Evolutionary conservation across 441 rosid genomes (phyloP).

Genomic region (Populus tomentosa): DNA sequence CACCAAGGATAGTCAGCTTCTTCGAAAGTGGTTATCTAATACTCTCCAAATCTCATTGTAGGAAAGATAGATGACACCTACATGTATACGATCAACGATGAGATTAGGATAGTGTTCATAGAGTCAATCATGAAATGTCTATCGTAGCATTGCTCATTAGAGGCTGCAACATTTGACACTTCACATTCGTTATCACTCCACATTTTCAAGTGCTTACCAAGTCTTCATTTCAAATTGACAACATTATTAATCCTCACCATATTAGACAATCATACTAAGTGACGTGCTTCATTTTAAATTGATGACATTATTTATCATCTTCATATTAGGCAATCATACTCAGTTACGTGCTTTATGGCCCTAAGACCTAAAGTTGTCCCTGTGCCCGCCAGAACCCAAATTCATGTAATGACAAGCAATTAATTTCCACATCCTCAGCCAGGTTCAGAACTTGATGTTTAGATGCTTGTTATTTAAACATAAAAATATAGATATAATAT

Average conservation of each 20-base stretch:
- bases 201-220: background rate
- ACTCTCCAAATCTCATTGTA: background rate
- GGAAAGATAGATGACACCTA: background rate
- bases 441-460: background rate
- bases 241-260: background rate
- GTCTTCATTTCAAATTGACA: background rate
- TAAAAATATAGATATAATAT: background rate
- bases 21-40: background rate
- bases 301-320: too few species aligned
- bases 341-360: background rate
- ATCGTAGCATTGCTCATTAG: background rate
- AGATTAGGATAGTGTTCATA: background rate
- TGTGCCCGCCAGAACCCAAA: background rate
- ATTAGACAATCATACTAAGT: background rate
- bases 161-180: background rate
- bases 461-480: background rate
- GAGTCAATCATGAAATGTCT: background rate
- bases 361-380: background rate
- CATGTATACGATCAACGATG: too few species aligned
- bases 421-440: background rate
- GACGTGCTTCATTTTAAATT: too few species aligned
- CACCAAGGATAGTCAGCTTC: background rate
- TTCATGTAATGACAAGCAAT: background rate
- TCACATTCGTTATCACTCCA: too few species aligned
- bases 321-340: too few species aligned